Conservation (phyloP, 352 stramenopile genomes). For the Plasmopara viticola region DNA sequence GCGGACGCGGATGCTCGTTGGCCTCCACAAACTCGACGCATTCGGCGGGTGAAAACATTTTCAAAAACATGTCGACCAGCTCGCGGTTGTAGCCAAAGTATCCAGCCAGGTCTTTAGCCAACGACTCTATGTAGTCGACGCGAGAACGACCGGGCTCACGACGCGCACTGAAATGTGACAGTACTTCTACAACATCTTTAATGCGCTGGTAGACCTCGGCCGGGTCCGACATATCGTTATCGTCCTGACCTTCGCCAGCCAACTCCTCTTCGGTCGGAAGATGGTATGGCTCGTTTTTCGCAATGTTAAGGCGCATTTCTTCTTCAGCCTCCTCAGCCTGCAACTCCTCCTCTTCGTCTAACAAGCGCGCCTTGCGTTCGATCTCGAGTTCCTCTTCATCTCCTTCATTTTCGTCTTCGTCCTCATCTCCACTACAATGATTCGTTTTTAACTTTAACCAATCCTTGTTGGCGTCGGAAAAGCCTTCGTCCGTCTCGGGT, state of each 20-base stretch:
- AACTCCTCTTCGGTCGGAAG: slow-evolving; percentile 76
- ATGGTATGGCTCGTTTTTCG: slow-evolving; percentile 79
- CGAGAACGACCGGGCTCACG: slow-evolving; percentile 89
- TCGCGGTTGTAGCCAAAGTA: slow-evolving; percentile 99
- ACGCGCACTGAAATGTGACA: slow-evolving; percentile 93
- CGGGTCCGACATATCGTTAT: slow-evolving; percentile 53
- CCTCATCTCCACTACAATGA: slow-evolving; percentile 25
- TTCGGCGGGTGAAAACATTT: slow-evolving; percentile 97
- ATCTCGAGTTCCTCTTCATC: slow-evolving; percentile 76
- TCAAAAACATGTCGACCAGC: slow-evolving; percentile 95
- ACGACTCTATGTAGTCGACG: slow-evolving; percentile 93
- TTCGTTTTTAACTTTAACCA: slow-evolving; percentile 81
- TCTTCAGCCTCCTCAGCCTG: slow-evolving; percentile 74
- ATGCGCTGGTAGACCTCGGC: slow-evolving; percentile 90
- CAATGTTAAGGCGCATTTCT: slow-evolving; percentile 84
- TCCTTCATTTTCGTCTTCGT: slow-evolving; percentile 37
- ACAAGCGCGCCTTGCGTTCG: slow-evolving; percentile 75
- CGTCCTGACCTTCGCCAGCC: slow-evolving; percentile 41
- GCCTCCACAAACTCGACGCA: slow-evolving; percentile 98
- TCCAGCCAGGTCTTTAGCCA: slow-evolving; percentile 90
- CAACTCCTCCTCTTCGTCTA: slow-evolving; percentile 68
- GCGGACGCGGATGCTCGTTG: slow-evolving; percentile 94
- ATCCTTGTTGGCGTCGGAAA: slow-evolving; percentile 83
- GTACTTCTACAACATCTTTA: slow-evolving; percentile 89
- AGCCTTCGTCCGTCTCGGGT: slow-evolving; percentile 52